Conservation (phyloP, 2,329 filamentous ascomycete species). For the Botrytis paeoniae region DNA sequence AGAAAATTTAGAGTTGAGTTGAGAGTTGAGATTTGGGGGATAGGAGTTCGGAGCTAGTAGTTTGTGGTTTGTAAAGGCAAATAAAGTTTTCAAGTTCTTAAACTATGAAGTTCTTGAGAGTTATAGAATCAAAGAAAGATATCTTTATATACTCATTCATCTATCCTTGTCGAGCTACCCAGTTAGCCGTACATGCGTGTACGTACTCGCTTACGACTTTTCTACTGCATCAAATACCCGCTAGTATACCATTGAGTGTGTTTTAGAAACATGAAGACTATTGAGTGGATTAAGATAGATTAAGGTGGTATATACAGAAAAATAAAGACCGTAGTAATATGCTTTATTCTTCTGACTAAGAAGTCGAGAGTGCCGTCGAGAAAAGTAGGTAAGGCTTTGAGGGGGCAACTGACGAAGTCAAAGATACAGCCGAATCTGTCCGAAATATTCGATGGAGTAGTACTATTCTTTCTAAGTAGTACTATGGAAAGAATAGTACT, state of each 20-base stretch:
- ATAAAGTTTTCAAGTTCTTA: background rate
- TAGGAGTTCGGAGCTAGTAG: no score
- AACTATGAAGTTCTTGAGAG: background rate
- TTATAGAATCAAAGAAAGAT: rapidly evolving
- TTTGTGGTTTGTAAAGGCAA: background rate
- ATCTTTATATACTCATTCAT: background rate
- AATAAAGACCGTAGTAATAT: background rate
- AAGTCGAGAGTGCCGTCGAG: background rate
- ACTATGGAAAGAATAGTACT: no score
- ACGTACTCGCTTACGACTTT: background rate
- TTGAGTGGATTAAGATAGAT: background rate
- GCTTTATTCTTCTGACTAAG: background rate
- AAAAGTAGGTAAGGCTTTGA: background rate
- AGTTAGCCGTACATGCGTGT: background rate
- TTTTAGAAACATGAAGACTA: background rate
- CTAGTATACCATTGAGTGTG: background rate
- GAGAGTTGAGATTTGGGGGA: no score
- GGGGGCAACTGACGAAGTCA: background rate
- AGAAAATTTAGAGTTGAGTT: no score
- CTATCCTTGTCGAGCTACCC: background rate
- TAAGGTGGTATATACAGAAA: background rate
- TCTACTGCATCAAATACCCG: background rate
- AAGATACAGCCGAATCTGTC: background rate
- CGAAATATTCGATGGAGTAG: no score
- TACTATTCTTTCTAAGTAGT: no score